Percentiles rank a stretch among this genome's conserved stretches.
phyloP scores from a whole-genome alignment of 2,329 filamentous ascomycete species.

The Tothia fuscella region DNA sequence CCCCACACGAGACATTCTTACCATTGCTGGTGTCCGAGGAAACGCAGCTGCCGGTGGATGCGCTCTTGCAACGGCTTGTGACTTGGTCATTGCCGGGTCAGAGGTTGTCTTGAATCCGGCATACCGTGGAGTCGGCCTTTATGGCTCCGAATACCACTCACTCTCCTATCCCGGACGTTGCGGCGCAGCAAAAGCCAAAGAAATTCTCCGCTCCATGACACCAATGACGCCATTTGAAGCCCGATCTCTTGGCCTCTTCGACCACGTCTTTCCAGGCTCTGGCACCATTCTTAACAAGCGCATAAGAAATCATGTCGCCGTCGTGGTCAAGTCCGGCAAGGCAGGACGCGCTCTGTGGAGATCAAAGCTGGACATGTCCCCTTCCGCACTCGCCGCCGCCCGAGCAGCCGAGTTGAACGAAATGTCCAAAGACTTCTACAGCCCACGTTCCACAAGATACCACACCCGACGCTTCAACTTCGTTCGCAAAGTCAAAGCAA shows the following conservation, averaged over 20 bases:
- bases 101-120: slow-evolving; percentile 32
- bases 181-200: slow-evolving; percentile 20
- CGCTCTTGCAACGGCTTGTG: slow-evolving; percentile 26
- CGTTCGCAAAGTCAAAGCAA: slow-evolving; percentile 28
- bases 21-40: slow-evolving; percentile 28
- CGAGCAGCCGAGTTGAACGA: slow-evolving; percentile 28
- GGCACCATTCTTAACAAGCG: slow-evolving; percentile 24
- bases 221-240: slow-evolving; percentile 29
- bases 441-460: slow-evolving; percentile 25
- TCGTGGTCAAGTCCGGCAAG: slow-evolving; percentile 16
- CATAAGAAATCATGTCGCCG: slow-evolving; percentile 24
- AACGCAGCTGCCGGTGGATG: slow-evolving; percentile 34
- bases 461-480: slow-evolving; percentile 29
- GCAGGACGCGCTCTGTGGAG: slow-evolving; percentile 22
- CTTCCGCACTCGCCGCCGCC: slow-evolving; percentile 21
- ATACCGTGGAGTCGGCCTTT: slow-evolving; percentile 23
- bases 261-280: slow-evolving; percentile 26
- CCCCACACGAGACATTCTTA: slow-evolving; percentile 24
- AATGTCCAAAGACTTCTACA: slow-evolving; percentile 34
- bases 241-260: slow-evolving; percentile 27
- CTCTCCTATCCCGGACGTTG: slow-evolving; percentile 29
- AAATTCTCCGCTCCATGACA: slow-evolving; percentile 26
- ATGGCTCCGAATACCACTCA: slow-evolving; percentile 33
- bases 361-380: slow-evolving; percentile 22
- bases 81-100: slow-evolving; percentile 27